Conservation (phyloP, 2,329 filamentous ascomycete species). For the Pseudogymnoascus sp. region DNA sequence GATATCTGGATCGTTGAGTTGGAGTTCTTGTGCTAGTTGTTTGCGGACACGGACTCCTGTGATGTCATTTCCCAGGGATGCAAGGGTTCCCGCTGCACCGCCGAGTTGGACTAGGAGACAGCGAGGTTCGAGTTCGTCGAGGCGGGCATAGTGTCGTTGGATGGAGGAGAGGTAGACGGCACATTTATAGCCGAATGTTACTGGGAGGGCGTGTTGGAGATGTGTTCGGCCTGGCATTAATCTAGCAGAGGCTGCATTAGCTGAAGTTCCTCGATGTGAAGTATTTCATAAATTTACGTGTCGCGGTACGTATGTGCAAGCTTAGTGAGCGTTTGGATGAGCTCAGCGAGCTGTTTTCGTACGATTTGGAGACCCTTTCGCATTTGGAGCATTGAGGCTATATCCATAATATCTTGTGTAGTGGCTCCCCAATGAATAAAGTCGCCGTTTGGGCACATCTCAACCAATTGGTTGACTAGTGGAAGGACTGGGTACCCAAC, state of each 20-base stretch:
- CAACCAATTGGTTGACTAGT: conserved; percentile 41
- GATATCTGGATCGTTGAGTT: conserved; percentile 41
- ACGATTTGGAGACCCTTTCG: conserved; percentile 42
- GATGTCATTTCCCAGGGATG: conserved; percentile 42
- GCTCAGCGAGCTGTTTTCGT: conserved; percentile 36
- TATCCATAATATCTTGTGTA: conserved; percentile 52
- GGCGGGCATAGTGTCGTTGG: conserved; percentile 40
- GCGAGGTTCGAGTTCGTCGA: conserved; percentile 39
- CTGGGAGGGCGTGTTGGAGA: conserved; percentile 48
- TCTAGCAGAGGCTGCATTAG: not conserved
- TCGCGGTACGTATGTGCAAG: conserved; percentile 26
- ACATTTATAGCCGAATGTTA: conserved; percentile 51
- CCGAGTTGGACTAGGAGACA: conserved; percentile 47
- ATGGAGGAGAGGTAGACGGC: conserved; percentile 46
- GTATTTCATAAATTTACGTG: not conserved
- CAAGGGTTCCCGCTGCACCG: conserved; percentile 47
- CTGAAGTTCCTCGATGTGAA: not conserved
- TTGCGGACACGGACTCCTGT: conserved; percentile 43
- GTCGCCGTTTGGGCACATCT: conserved; percentile 27
- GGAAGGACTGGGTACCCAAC: conserved; percentile 47
- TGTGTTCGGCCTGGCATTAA: conserved; percentile 49
- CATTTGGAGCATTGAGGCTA: conserved; percentile 47
- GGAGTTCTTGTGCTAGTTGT: conserved; percentile 41
- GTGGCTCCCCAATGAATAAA: conserved; percentile 54
- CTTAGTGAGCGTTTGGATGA: conserved; percentile 37